Evolutionary conservation across 441 rosid genomes (phyloP).

Genomic region (Aquilaria agallochum): DNA sequence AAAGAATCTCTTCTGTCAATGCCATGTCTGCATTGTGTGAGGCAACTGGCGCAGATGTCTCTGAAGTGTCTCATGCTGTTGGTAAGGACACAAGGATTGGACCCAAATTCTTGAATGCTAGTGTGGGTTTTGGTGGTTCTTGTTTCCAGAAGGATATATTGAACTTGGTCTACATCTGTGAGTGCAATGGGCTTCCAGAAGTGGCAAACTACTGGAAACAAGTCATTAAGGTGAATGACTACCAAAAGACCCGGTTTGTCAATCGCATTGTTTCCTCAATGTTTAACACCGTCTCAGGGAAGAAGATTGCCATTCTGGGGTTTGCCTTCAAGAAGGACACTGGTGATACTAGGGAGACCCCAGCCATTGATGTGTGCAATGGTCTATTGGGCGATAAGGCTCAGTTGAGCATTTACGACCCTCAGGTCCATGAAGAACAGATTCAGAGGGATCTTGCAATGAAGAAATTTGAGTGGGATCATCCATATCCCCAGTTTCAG

Average conservation of each 20-base stretch:
- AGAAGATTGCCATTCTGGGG: slow-evolving; percentile 56
- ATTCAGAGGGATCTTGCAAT: slow-evolving; percentile 50
- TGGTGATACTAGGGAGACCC: slow-evolving; percentile 69
- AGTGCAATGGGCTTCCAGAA: slow-evolving; percentile 63
- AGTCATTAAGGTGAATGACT: slow-evolving; percentile 64
- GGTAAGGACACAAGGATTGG: slow-evolving; percentile 61
- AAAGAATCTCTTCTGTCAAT: slow-evolving; percentile 63
- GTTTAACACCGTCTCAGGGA: slow-evolving; percentile 54
- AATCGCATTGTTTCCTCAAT: slow-evolving; percentile 54
- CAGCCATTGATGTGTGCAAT: slow-evolving; percentile 62
- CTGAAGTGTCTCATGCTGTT: slow-evolving; percentile 49
- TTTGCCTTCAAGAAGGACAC: slow-evolving; percentile 72
- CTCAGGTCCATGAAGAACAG: slow-evolving; percentile 58
- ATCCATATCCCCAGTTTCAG: slow-evolving; percentile 36
- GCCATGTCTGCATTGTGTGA: slow-evolving; percentile 71
- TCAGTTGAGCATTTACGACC: slow-evolving; percentile 48
- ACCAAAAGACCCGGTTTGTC: slow-evolving; percentile 59
- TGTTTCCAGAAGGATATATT: slow-evolving; percentile 66
- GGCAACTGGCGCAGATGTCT: slow-evolving; percentile 59
- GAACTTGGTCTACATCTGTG: slow-evolving; percentile 58
- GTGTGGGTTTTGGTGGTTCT: slow-evolving; percentile 73
- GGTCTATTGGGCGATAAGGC: slow-evolving; percentile 57
- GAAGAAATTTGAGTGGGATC: slow-evolving; percentile 71
- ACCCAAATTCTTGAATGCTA: slow-evolving; percentile 55
- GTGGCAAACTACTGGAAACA: slow-evolving; percentile 69